Percentiles rank a stretch among this genome's conserved stretches.
These are phyloP conservation scores for Penicillium egyptiacum DNA, from an alignment of 495 filamentous ascomycete species.

Conservation along the genomic window DNA sequence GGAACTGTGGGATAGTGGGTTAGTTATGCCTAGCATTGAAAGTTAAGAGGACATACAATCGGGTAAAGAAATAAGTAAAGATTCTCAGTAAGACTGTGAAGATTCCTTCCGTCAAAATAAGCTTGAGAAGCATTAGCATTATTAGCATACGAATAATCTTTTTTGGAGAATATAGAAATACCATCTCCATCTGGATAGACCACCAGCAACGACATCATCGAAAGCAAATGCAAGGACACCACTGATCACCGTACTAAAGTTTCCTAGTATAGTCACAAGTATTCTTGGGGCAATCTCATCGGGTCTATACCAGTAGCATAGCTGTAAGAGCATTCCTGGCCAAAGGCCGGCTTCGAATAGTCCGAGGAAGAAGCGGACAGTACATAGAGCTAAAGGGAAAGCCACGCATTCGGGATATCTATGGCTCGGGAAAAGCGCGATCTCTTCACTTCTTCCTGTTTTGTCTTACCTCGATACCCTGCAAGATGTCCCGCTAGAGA, in stretches of 20 bases:
- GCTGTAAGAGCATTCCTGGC: background rate
- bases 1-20: background rate
- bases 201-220: conserved; percentile 33
- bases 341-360: background rate
- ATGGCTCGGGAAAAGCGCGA: conserved; percentile 70
- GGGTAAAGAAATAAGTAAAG: background rate
- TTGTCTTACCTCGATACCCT: conserved; percentile 50
- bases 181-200: conserved; percentile 6
- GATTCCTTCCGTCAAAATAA: background rate
- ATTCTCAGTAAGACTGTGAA: background rate
- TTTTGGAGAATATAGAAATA: background rate
- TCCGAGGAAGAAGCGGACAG: background rate
- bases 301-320: background rate
- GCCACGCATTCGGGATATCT: conserved; percentile 72
- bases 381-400: conserved; percentile 52
- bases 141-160: background rate
- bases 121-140: background rate
- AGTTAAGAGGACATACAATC: background rate
- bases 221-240: conserved; percentile 46
- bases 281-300: background rate
- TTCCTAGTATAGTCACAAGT: conserved; percentile 22
- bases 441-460: conserved; percentile 60
- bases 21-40: background rate
- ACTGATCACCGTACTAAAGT: conserved; percentile 38
- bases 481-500: background rate